These are phyloP conservation scores for Paecilomyces sp. DNA, from an alignment of 2,329 filamentous ascomycete genomes.

Conservation along the genomic window DNA sequence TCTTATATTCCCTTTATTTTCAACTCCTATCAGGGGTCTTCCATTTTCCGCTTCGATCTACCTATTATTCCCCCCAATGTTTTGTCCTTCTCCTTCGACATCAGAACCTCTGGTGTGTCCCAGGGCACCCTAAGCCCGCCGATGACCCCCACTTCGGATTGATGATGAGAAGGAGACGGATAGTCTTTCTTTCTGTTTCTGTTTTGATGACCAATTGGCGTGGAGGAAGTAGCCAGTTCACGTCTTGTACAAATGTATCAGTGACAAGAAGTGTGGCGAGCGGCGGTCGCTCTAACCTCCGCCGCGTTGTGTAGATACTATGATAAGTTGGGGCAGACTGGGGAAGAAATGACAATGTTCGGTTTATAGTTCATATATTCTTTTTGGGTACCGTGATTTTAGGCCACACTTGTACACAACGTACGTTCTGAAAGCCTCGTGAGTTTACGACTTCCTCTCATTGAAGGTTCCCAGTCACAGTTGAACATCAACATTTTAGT, in stretches of 20 bases:
- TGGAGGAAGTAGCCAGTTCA: not conserved
- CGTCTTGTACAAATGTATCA: slow-evolving; percentile 5
- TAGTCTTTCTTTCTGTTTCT: not conserved
- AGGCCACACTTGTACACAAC: too few relatives aligned
- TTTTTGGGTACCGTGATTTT: not conserved
- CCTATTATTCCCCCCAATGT: not conserved
- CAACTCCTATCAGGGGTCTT: slow-evolving; percentile 4
- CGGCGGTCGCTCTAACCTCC: not conserved
- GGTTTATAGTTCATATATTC: not conserved
- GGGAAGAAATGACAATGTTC: not conserved
- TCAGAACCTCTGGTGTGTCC: not conserved
- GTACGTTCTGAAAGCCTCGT: not conserved
- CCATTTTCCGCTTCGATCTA: not conserved
- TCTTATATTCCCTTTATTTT: slow-evolving; percentile 7
- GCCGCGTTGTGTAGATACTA: not conserved
- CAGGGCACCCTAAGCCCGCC: not conserved
- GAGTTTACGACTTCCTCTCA: too few relatives aligned
- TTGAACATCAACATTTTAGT: too few relatives aligned
- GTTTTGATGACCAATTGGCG: not conserved
- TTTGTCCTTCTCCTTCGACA: slow-evolving; percentile 1
- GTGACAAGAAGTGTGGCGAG: not conserved
- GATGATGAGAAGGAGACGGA: not conserved
- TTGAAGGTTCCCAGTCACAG: too few relatives aligned
- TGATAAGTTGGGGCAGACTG: not conserved
- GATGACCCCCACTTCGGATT: not conserved